Evolutionary conservation across 2,329 filamentous ascomycete species (phyloP), one percentile per base, ranked within the genome.

Genomic region (Tricladium varicosporioides): DNA sequence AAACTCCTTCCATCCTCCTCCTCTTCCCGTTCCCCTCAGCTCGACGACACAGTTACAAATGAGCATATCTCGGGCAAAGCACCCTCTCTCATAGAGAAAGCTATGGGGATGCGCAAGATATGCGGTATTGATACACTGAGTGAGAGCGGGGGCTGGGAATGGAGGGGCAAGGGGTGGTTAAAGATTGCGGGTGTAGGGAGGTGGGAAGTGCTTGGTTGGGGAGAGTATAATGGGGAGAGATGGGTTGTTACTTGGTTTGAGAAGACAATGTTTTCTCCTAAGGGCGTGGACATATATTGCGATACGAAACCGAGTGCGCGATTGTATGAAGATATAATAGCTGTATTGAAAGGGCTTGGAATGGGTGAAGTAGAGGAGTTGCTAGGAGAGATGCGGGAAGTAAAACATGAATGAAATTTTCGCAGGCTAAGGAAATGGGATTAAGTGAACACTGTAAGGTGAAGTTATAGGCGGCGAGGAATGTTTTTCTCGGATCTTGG

Each of bases 171-270:
- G 67, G 88, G 90, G 8, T 83, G 80, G 82, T 73, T 96, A 60
- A 81, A 80, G 70, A 85, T 93, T 63, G 87, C 89, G 22, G 80
- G 77, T 22, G 81, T 78, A 14, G 87, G 83, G 47, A 85, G 91
- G 68, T 96, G 91, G 91, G 89, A 96, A 77, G 75, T 94, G 1
- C 72, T 95, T 15, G 90, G 87, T 2, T 92, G 84, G 78, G 90
- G 90, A 4, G 77, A 71, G 32, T 43, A 40, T 32, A 73, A 73
- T 0, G 76, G 62, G 7, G 73, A 73, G 71, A 79, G 80, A 64
- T 96, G 89, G 89, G 84, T 83, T 1, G 89, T 96, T 13, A 95
- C 89, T 4, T 93, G 87, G 79, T 96, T 96, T 72, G 86, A 87
- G 61, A 86, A 89, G 67, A 95, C 89, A 19, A 64, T 92, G 46